Percentiles rank a stretch among this genome's conserved stretches.
phyloP scores from a whole-genome alignment of 1,139 yeast species.

The Meyerozyma elateridarum region DNA sequence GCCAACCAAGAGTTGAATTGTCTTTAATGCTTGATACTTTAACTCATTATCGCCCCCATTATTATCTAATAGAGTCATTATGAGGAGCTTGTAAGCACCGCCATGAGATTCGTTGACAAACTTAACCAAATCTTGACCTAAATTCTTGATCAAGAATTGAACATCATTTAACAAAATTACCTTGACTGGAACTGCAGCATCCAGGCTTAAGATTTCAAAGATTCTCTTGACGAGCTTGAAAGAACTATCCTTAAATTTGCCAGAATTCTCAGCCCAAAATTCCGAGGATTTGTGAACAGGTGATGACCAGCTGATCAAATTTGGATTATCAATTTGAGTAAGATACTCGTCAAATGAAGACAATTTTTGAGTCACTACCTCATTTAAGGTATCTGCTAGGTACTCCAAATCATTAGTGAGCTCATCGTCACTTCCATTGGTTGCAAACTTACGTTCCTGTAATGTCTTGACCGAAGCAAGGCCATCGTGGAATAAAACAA shows the following conservation, averaged over 20 bases:
- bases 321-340: slow-evolving; percentile 76
- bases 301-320: slow-evolving; percentile 73
- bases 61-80: slow-evolving; percentile 80
- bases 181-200: slow-evolving; percentile 20
- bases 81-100: slow-evolving; percentile 56
- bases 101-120: slow-evolving; percentile 62
- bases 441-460: slow-evolving; percentile 82
- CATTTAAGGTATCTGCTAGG: slow-evolving; percentile 57
- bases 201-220: slow-evolving; percentile 30
- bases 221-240: slow-evolving; percentile 65
- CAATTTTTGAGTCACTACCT: slow-evolving; percentile 64
- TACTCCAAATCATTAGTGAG: slow-evolving; percentile 65
- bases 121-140: slow-evolving; percentile 62
- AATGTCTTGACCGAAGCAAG: slow-evolving; percentile 63
- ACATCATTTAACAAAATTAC: slow-evolving; percentile 53
- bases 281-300: slow-evolving; percentile 88
- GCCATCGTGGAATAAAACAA: slow-evolving; percentile 75
- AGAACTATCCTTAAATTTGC: slow-evolving; percentile 69
- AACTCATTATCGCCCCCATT: slow-evolving; percentile 73
- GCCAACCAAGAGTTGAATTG: slow-evolving; percentile 88
- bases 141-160: slow-evolving; percentile 38
- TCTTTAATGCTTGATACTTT: slow-evolving; percentile 89
- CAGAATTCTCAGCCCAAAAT: slow-evolving; percentile 84
- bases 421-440: slow-evolving; percentile 71
- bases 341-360: slow-evolving; percentile 91